Percentiles rank a stretch among this genome's conserved stretches.
phyloP scores from a whole-genome alignment of 2,329 filamentous ascomycete genomes.

The Talaromyces pinophilus region DNA sequence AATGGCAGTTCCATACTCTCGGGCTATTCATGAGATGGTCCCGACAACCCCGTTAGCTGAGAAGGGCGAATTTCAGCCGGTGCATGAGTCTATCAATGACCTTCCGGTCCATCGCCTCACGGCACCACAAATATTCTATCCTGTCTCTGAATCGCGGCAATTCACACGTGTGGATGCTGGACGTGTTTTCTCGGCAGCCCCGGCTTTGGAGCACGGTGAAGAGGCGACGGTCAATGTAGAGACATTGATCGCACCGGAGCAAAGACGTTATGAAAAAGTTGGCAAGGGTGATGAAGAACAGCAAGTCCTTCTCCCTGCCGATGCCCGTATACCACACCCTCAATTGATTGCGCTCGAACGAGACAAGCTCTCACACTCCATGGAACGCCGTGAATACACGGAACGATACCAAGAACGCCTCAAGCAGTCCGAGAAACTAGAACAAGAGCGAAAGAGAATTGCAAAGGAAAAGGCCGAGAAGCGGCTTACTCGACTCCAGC shows the following conservation, averaged over 20 bases:
- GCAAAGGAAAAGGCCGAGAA: slow-evolving; percentile 48
- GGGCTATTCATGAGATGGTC: slow-evolving; percentile 76
- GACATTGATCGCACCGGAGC: slow-evolving; percentile 37
- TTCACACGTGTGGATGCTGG: slow-evolving; percentile 68
- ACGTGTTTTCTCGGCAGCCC: slow-evolving; percentile 57
- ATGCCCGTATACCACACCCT: slow-evolving; percentile 65
- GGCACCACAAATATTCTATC: slow-evolving; percentile 61
- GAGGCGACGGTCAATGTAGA: slow-evolving; percentile 31
- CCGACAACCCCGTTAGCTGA: slow-evolving; percentile 61
- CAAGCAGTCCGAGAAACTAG: slow-evolving; percentile 42
- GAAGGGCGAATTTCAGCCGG: slow-evolving; percentile 39
- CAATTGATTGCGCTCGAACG: slow-evolving; percentile 56
- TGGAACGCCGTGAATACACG: slow-evolving; percentile 36
- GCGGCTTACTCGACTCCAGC: slow-evolving; percentile 46
- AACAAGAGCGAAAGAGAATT: slow-evolving; percentile 41
- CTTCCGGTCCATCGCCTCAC: slow-evolving; percentile 60
- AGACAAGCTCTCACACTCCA: slow-evolving; percentile 42
- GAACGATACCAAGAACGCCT: slow-evolving; percentile 49
- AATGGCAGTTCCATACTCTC: slow-evolving; percentile 73
- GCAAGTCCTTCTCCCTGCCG: slow-evolving; percentile 60
- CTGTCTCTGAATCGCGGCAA: slow-evolving; percentile 62
- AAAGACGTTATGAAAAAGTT: slow-evolving; percentile 42
- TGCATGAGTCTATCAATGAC: slow-evolving; percentile 66
- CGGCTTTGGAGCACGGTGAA: slow-evolving; percentile 36
- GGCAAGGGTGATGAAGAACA: slow-evolving; percentile 47